phyloP scores from a whole-genome alignment of 1,139 yeast genomes.

The Saccharomyces hybrid region DNA sequence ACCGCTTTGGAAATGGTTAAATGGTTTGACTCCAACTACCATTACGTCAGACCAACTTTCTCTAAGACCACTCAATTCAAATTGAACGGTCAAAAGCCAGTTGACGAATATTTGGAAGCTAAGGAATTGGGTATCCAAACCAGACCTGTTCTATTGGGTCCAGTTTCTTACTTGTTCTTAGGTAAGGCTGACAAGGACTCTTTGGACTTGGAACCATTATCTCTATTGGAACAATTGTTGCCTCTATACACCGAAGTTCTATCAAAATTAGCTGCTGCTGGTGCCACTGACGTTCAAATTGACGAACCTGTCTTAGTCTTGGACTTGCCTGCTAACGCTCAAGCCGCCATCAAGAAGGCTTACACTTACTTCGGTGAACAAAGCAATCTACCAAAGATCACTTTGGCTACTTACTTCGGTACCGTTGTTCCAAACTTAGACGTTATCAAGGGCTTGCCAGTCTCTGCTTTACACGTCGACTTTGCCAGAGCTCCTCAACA shows the following conservation, averaged over 20 bases:
- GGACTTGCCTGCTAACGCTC: slow-evolving; percentile 79
- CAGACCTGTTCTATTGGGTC: slow-evolving; percentile 95
- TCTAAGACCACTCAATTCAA: slow-evolving; percentile 93
- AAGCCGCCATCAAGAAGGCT: slow-evolving; percentile 82
- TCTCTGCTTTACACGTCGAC: slow-evolving; percentile 94
- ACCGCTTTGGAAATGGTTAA: slow-evolving; percentile 99
- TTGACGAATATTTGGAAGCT: slow-evolving; percentile 96
- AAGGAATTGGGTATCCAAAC: slow-evolving; percentile 93
- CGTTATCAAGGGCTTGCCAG: slow-evolving; percentile 85
- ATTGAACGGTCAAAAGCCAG: slow-evolving; percentile 93
- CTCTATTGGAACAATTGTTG: slow-evolving; percentile 76
- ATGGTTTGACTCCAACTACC: slow-evolving; percentile 99
- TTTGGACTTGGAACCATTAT: slow-evolving; percentile 85
- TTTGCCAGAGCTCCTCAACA: slow-evolving; percentile 95
- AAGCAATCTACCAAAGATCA: slow-evolving; percentile 66
- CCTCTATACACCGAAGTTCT: slow-evolving; percentile 90
- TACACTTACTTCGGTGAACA: slow-evolving; percentile 40
- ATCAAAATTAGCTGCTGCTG: slow-evolving; percentile 82
- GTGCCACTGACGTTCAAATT: slow-evolving; percentile 91
- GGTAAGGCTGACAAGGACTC: slow-evolving; percentile 99
- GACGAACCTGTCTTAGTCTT: slow-evolving; percentile 96
- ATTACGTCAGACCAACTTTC: slow-evolving; percentile 98
- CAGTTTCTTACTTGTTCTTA: slow-evolving; percentile 86
- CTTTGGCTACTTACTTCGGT: slow-evolving; percentile 92
- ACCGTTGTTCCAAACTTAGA: slow-evolving; percentile 94